Base-by-base conservation (phyloP, 805 yeast species). In the Kluyveromyces starmeri region DNA sequence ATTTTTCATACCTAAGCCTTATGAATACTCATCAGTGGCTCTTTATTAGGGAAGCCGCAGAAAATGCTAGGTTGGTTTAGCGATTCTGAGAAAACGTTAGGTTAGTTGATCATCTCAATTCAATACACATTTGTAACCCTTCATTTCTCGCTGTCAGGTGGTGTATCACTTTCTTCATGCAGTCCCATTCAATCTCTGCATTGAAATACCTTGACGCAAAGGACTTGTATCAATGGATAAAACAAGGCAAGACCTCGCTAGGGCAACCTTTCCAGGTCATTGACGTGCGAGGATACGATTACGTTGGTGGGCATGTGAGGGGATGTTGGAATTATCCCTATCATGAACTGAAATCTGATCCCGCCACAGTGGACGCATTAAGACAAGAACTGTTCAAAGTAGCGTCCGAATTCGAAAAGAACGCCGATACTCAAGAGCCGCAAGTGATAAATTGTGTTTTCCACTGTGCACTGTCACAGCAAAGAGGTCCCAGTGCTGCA, bases 401-500 rank as follows among this genome's bases (percentile, higher is more conserved):
- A 11, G 13, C 16, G 7, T n/a, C n/a, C n/a, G n/a, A n/a, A n/a
- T n/a, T n/a, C n/a, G 25, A 21, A 10, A 53, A 50, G 7, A 35
- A 5, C 8, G 32, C 33, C 2, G 42, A 55, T 4, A 50, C 58
- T 20, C 8, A 20, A 11, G 26, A 6, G 13, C n/a, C 26, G 13
- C 14, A 6, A 5, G 61, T 39, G 2, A 34, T 47, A 28, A 43
- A 49, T 23, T 52, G 53, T 9, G 80, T 92, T 0, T 92, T 89
- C 61, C 96, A 92, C 55, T 89, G 98, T 57, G 86, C 88, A 19
- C 65, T 83, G 20, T 79, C 94, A 3, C 97, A 92, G 57, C 94
- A 80, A 40, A 65, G 98, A 34, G 97, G 97, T 0, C 97, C 97
- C 0, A 65, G 83, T 3, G 72, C 95, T 3, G 86, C 96, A 0